Conservation (phyloP, 2,329 filamentous ascomycete species). For the Scedosporium minutisporum region DNA sequence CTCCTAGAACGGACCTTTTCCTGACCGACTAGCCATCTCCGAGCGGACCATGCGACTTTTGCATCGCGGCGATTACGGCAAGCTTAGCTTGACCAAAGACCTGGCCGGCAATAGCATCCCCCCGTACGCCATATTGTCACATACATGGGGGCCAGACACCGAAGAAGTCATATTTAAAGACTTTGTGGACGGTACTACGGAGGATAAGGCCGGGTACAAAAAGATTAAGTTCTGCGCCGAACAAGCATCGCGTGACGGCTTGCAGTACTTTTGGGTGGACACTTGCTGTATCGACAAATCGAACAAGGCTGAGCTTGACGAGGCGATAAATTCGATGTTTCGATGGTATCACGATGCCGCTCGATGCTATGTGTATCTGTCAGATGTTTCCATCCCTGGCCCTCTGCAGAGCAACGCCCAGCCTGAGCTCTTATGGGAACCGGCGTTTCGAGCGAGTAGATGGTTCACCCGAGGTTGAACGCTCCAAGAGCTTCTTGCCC, state of each 20-base stretch:
- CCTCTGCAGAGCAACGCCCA: neutral
- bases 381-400: no score
- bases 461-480: slow-evolving; percentile 11
- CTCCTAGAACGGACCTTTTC: no score
- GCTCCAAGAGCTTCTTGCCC: slow-evolving; percentile 14
- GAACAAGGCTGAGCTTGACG: slow-evolving; percentile 7
- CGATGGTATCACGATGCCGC: no score
- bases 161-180: slow-evolving; percentile 11
- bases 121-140: slow-evolving; percentile 14
- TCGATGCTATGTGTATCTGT: no score
- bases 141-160: slow-evolving; percentile 12
- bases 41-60: no score
- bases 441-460: slow-evolving; percentile 5
- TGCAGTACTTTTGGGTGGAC: slow-evolving; percentile 12
- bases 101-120: slow-evolving; percentile 12
- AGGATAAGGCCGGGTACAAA: neutral
- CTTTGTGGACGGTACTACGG: slow-evolving; percentile 3
- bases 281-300: slow-evolving; percentile 13
- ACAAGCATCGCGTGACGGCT: slow-evolving; percentile 6
- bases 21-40: no score
- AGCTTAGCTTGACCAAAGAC: neutral
- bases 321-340: slow-evolving; percentile 13
- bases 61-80: no score
- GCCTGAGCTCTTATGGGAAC: neutral
- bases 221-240: slow-evolving; percentile 11